Conservation (phyloP, 2,329 filamentous ascomycete genomes). For the Chaetomium globosum region DNA sequence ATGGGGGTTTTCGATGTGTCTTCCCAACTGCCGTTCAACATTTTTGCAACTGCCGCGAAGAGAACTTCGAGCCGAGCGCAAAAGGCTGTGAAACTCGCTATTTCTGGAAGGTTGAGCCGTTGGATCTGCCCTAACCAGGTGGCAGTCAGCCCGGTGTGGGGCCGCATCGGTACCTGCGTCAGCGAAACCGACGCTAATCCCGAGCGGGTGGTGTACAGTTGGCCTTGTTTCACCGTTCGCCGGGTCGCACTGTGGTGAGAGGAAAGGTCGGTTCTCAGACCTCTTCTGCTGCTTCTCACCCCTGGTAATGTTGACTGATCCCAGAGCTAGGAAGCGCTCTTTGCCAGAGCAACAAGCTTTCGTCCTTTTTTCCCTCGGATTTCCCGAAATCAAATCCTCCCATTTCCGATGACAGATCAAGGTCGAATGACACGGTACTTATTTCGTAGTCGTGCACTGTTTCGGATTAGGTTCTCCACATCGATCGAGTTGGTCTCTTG, state of each 20-base stretch:
- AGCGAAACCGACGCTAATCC: constrained; percentile 15
- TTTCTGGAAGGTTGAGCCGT: constrained; percentile 15
- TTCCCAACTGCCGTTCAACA: neutral
- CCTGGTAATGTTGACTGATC: neutral
- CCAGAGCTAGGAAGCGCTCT: neutral
- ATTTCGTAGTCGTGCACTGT: neutral
- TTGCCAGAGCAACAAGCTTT: neutral
- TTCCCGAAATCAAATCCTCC: neutral
- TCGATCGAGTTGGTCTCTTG: constrained; percentile 4
- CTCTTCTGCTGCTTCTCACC: neutral
- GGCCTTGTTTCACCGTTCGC: neutral
- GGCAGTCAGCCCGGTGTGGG: constrained; percentile 18
- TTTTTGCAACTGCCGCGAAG: neutral
- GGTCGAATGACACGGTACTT: too few relatives aligned
- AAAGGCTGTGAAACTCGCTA: constrained; percentile 3
- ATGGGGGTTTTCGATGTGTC: neutral
- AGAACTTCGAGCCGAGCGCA: neutral
- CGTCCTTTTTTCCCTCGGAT: neutral
- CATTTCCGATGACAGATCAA: neutral
- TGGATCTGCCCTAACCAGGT: constrained; percentile 22
- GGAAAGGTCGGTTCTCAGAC: constrained; percentile 1
- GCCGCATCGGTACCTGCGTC: constrained; percentile 23
- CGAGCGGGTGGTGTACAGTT: constrained; percentile 12
- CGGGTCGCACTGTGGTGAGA: neutral
- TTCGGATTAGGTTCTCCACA: constrained; percentile 7